Percentiles rank a stretch among this genome's conserved stretches.
phyloP scores from a whole-genome alignment of 1,139 yeast genomes.

The Eremothecium cymbalariae region DNA sequence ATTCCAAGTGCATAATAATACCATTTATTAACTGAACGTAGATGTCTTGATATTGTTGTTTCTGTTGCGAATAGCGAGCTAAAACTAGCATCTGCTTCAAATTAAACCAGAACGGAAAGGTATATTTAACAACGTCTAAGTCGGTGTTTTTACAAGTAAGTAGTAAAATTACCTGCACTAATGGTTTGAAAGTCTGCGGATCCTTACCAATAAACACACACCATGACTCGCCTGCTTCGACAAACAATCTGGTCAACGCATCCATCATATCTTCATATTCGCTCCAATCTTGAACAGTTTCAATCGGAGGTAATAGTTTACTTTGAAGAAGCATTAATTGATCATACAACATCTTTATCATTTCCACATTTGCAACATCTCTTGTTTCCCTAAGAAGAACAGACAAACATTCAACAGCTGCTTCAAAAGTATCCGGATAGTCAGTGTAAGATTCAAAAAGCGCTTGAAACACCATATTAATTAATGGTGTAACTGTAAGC shows the following conservation, averaged over 20 bases:
- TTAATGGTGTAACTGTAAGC: slow-evolving; percentile 51
- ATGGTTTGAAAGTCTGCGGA: slow-evolving; percentile 61
- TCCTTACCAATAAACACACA: slow-evolving; percentile 72
- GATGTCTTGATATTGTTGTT: slow-evolving; percentile 46
- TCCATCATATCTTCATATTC: slow-evolving; percentile 48
- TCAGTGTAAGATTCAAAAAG: slow-evolving; percentile 33
- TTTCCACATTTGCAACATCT: slow-evolving; percentile 54
- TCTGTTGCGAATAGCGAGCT: slow-evolving; percentile 56
- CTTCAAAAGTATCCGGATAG: slow-evolving; percentile 65
- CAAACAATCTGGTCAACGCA: slow-evolving; percentile 67
- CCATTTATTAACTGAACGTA: slow-evolving; percentile 59
- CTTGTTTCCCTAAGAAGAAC: slow-evolving; percentile 74
- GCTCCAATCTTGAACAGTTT: slow-evolving; percentile 21
- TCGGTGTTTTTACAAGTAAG: slow-evolving; percentile 40
- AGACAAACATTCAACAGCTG: slow-evolving; percentile 79
- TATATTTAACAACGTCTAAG: slow-evolving; percentile 79
- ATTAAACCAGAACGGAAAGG: slow-evolving; percentile 88
- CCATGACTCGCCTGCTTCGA: slow-evolving; percentile 96
- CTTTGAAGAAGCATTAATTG: slow-evolving; percentile 50
- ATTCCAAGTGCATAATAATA: slow-evolving; percentile 64
- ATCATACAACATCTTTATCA: slow-evolving; percentile 60
- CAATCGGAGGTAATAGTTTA: slow-evolving; percentile 20
- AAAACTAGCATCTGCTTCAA: slow-evolving; percentile 63
- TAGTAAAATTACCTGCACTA: slow-evolving; percentile 61
- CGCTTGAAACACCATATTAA: slow-evolving; percentile 62